Conservation (phyloP, 1,139 yeast species). For the Geotrichum fermentans region DNA sequence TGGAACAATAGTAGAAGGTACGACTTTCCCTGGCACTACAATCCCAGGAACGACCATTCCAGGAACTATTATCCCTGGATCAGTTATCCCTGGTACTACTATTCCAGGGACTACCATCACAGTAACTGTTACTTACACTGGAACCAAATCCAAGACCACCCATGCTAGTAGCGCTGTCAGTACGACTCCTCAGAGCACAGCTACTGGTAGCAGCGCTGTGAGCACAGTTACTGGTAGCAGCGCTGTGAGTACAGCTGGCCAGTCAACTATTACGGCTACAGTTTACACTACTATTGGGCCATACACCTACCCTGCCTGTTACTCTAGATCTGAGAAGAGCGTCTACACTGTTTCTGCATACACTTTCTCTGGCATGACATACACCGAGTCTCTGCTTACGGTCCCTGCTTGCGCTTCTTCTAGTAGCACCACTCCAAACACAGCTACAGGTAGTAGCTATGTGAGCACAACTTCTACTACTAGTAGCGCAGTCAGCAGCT, state of each 20-base stretch:
- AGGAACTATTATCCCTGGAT: conserved; percentile 19
- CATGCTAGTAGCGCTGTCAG: neutral
- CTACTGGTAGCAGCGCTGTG: neutral
- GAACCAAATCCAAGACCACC: neutral
- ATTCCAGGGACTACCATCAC: conserved; percentile 20
- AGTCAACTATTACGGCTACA: neutral
- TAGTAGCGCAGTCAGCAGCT: neutral
- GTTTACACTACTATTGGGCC: neutral
- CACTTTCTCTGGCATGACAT: neutral
- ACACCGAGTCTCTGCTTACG: neutral
- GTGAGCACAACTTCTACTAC: neutral
- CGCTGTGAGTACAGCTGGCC: neutral
- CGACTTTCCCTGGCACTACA: conserved; percentile 22
- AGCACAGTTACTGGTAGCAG: neutral
- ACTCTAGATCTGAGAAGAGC: neutral
- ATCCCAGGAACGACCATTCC: conserved; percentile 22
- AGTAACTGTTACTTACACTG: conserved; percentile 20
- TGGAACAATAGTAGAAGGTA: conserved; percentile 15
- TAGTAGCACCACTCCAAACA: neutral
- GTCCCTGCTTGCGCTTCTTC: neutral
- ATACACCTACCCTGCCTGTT: neutral
- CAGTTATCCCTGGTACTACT: conserved; percentile 16
- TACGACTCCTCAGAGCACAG: neutral
- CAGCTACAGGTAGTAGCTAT: neutral
- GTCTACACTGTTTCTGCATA: neutral